phyloP scores from a whole-genome alignment of 768 basidiomycete genomes.

The Aureoboletus auriporus region DNA sequence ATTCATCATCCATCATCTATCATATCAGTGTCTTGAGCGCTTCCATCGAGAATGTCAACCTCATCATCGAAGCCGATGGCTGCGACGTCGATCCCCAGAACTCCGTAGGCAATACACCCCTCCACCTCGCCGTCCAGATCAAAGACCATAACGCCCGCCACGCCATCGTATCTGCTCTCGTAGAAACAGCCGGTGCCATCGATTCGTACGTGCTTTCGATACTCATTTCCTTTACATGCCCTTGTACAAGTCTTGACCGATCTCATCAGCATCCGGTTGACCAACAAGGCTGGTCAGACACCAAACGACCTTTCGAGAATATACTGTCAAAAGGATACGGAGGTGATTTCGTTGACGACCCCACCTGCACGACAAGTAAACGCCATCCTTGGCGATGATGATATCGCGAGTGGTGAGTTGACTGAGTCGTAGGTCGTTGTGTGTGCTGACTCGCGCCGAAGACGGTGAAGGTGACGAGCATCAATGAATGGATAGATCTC shows the following conservation, averaged over 20 bases:
- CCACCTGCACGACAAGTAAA: slow-evolving; percentile 14
- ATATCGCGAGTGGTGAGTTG: slow-evolving; percentile 20
- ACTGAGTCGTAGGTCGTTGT: neutral
- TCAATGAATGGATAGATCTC: no score
- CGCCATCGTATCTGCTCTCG: slow-evolving; percentile 20
- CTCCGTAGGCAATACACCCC: slow-evolving; percentile 22
- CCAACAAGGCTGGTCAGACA: slow-evolving; percentile 26
- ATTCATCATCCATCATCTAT: neutral
- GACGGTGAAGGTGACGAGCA: neutral
- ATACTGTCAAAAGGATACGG: slow-evolving; percentile 14
- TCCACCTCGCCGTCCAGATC: slow-evolving; percentile 26
- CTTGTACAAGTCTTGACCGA: neutral
- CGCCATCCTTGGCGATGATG: slow-evolving; percentile 7
- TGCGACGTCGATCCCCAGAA: slow-evolving; percentile 29
- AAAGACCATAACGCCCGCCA: slow-evolving; percentile 9
- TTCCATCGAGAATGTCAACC: slow-evolving; percentile 18
- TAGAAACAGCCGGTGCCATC: slow-evolving; percentile 19
- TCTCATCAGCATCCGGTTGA: slow-evolving; percentile 17
- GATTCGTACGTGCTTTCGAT: slow-evolving; percentile 18
- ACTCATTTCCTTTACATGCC: neutral
- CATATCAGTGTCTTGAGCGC: slow-evolving; percentile 13
- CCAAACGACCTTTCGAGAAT: slow-evolving; percentile 21
- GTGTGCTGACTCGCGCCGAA: slow-evolving; percentile 2
- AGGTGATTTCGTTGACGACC: slow-evolving; percentile 16
- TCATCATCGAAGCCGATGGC: slow-evolving; percentile 22